phyloP scores from a whole-genome alignment of 2,329 filamentous ascomycete genomes.

The Pseudocercospora cruenta region DNA sequence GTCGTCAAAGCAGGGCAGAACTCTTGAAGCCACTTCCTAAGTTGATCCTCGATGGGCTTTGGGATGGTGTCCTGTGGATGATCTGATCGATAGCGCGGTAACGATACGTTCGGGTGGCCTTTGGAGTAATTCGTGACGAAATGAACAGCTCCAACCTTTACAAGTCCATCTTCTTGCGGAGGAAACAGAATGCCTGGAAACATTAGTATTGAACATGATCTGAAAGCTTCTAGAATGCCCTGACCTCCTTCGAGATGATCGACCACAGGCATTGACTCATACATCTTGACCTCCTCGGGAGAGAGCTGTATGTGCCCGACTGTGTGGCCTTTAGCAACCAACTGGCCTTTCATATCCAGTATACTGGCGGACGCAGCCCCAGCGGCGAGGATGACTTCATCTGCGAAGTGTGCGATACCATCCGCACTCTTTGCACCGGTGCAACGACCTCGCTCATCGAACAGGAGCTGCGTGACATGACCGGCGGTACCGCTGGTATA shows the following conservation, averaged over 20 bases:
- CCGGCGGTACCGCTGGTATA: constrained; percentile 44
- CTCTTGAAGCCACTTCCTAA: constrained; percentile 12
- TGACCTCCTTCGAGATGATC: constrained; percentile 32
- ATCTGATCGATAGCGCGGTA: constrained; percentile 22
- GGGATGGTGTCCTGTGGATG: constrained; percentile 15
- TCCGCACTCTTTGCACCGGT: constrained; percentile 54
- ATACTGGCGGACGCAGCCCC: constrained; percentile 61
- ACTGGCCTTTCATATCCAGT: constrained; percentile 40
- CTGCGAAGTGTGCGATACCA: constrained; percentile 53
- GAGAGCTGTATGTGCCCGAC: constrained; percentile 38
- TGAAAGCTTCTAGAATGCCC: neutral
- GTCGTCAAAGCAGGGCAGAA: constrained; percentile 17
- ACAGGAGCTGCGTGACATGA: constrained; percentile 50
- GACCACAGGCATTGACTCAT: constrained; percentile 31
- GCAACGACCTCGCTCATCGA: constrained; percentile 34
- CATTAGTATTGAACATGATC: neutral
- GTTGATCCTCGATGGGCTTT: constrained; percentile 17
- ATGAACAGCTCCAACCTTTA: constrained; percentile 28
- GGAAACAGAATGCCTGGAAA: constrained; percentile 27
- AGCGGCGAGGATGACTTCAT: constrained; percentile 59
- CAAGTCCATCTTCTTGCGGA: constrained; percentile 27
- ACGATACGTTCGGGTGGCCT: constrained; percentile 5
- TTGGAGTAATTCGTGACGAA: constrained; percentile 27
- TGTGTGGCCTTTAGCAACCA: constrained; percentile 30
- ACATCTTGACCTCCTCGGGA: constrained; percentile 34